Evolutionary conservation across 139 green algal species (phyloP).

Genomic region (Edaphochlamys debaryana): DNA sequence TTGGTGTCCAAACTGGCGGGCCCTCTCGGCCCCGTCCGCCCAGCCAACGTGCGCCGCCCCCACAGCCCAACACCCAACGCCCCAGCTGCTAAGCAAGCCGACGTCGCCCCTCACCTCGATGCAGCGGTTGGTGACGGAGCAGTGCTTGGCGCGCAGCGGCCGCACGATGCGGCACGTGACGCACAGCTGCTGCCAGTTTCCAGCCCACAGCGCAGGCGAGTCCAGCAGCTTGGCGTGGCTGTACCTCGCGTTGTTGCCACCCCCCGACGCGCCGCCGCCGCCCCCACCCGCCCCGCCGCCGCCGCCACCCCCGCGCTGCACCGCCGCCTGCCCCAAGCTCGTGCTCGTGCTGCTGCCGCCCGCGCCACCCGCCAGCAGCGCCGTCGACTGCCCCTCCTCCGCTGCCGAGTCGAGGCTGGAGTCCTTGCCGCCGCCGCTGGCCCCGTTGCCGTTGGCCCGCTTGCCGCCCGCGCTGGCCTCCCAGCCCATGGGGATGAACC

Average conservation of each 20-base stretch:
- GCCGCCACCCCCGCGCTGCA: neutral
- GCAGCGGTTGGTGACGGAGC: constrained; percentile 85
- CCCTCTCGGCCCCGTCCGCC: too few relatives aligned
- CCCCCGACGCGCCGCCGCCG: neutral
- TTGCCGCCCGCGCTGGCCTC: constrained; percentile 39
- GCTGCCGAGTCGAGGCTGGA: neutral
- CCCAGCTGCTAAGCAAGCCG: too few relatives aligned
- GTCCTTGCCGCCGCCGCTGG: neutral
- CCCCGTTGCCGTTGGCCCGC: neutral
- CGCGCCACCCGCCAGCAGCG: neutral
- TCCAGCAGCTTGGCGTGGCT: constrained; percentile 66
- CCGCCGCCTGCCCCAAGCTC: neutral
- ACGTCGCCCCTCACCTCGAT: too few relatives aligned
- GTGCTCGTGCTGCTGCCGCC: too few relatives aligned
- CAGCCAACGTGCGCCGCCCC: too few relatives aligned
- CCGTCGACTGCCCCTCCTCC: neutral
- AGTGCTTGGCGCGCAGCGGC: constrained; percentile 94
- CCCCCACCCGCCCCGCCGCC: neutral
- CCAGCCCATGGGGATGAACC: constrained; percentile 72
- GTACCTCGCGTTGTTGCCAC: neutral
- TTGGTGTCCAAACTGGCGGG: too few relatives aligned
- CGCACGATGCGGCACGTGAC: constrained; percentile 92
- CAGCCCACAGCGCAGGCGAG: constrained; percentile 85
- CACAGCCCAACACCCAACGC: too few relatives aligned
- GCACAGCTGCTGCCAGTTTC: constrained; percentile 92